Evolutionary conservation across 2,329 filamentous ascomycete genomes (phyloP).

Genomic region (Aspergillus fumigatiaffinis): DNA sequence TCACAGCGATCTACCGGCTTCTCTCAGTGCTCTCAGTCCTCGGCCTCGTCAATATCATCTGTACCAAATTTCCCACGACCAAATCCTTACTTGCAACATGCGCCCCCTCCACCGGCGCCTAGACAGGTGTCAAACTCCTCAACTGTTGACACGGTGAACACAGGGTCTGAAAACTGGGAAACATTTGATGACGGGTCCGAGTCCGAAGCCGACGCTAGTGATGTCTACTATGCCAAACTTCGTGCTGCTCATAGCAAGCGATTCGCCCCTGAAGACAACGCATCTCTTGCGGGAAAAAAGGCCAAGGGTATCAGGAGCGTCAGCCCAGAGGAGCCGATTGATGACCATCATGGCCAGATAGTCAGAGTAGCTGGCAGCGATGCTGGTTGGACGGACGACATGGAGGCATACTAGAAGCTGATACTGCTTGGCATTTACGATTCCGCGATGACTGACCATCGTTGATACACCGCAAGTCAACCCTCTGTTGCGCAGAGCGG

Average conservation of each 20-base stretch:
- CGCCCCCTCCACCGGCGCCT: constrained; percentile 39
- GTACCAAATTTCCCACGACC: constrained; percentile 29
- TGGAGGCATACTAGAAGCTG: constrained; percentile 37
- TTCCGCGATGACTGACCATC: constrained; percentile 20
- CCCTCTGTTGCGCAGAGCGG: constrained; percentile 2
- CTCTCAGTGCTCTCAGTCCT: constrained; percentile 42
- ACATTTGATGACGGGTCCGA: constrained; percentile 86
- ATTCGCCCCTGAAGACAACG: constrained; percentile 41
- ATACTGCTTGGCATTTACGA: constrained; percentile 24
- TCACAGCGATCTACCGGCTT: constrained; percentile 35
- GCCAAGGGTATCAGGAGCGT: constrained; percentile 46
- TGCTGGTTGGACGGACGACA: constrained; percentile 52
- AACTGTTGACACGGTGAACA: constrained; percentile 59
- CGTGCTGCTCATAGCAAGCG: constrained; percentile 66
- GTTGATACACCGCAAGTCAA: constrained; percentile 4
- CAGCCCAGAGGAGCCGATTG: constrained; percentile 38
- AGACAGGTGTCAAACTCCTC: constrained; percentile 73
- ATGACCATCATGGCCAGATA: constrained; percentile 41
- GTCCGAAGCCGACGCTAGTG: constrained; percentile 67
- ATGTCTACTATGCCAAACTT: constrained; percentile 76
- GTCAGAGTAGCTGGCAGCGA: constrained; percentile 49
- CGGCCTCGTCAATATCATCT: constrained; percentile 35
- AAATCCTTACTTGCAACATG: constrained; percentile 34
- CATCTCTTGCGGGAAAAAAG: constrained; percentile 38
- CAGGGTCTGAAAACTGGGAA: constrained; percentile 95